Conservation (phyloP, 2,329 filamentous ascomycete species). For the Curvularia eragrostidis region DNA sequence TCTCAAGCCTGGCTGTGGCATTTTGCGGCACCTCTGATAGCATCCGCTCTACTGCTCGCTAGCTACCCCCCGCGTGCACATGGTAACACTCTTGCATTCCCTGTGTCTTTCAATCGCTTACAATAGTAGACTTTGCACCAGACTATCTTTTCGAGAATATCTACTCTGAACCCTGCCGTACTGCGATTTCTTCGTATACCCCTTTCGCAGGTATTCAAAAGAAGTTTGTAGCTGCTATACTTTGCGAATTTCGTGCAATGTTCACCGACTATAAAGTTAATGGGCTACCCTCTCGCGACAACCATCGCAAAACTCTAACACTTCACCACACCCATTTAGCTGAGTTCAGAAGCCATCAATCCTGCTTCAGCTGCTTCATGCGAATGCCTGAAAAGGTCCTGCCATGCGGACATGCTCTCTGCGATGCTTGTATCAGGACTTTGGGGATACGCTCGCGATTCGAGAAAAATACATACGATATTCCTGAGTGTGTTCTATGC, state of each 20-base stretch:
- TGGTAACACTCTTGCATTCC: slow-evolving; percentile 18
- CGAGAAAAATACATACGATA: slow-evolving; percentile 17
- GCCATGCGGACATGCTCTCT: slow-evolving; percentile 20
- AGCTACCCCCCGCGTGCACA: slow-evolving; percentile 33
- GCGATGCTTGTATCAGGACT: slow-evolving; percentile 16
- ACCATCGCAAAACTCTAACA: slow-evolving; percentile 4
- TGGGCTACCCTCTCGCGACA: background rate
- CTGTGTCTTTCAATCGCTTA: background rate
- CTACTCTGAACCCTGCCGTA: slow-evolving; percentile 10
- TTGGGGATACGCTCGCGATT: slow-evolving; percentile 10
- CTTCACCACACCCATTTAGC: slow-evolving; percentile 14
- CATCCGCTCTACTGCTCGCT: slow-evolving; percentile 32
- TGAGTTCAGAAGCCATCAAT: slow-evolving; percentile 17
- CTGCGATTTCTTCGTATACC: slow-evolving; percentile 15
- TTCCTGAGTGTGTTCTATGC: slow-evolving; percentile 18
- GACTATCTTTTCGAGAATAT: slow-evolving; percentile 15
- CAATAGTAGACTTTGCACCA: slow-evolving; percentile 14
- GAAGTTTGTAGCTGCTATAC: slow-evolving; percentile 11
- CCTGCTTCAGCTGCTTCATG: slow-evolving; percentile 25
- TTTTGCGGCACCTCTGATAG: slow-evolving; percentile 30
- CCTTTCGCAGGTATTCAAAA: slow-evolving; percentile 6
- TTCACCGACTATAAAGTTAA: background rate
- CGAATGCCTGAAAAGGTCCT: slow-evolving; percentile 25
- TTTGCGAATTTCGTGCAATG: background rate
- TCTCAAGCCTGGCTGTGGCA: slow-evolving; percentile 31